Evolutionary conservation across 176 grass and related monocot species (phyloP).

Genomic region (bread wheat (Triticum aestivum)): IWGSC_CS_RefSeq_v2.1 NC_057806.1:601309261-601309760

Average conservation of each 20-base stretch:
- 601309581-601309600: too few species aligned
- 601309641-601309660: too few species aligned
- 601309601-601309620: too few species aligned
- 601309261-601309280: constrained; percentile 65
- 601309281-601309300: constrained; percentile 63
- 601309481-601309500: constrained; percentile 26
- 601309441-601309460: constrained; percentile 36
- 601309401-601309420: background rate
- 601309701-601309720: too few species aligned
- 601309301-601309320: constrained; percentile 92
- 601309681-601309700: too few species aligned
- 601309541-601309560: too few species aligned
- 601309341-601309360: constrained; percentile 71
- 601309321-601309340: constrained; percentile 83
- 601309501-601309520: constrained; percentile 16
- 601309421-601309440: constrained; percentile 44
- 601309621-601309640: too few species aligned
- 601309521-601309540: background rate
- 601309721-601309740: too few species aligned
- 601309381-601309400: constrained; percentile 76
- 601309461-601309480: constrained; percentile 16
- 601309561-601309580: too few species aligned
- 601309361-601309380: constrained; percentile 81
- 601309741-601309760: too few species aligned
- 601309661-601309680: too few species aligned